Evolutionary conservation across 371 early-diverging fungal species (phyloP).

Genomic region (Apophysomyces ossiformis): DNA sequence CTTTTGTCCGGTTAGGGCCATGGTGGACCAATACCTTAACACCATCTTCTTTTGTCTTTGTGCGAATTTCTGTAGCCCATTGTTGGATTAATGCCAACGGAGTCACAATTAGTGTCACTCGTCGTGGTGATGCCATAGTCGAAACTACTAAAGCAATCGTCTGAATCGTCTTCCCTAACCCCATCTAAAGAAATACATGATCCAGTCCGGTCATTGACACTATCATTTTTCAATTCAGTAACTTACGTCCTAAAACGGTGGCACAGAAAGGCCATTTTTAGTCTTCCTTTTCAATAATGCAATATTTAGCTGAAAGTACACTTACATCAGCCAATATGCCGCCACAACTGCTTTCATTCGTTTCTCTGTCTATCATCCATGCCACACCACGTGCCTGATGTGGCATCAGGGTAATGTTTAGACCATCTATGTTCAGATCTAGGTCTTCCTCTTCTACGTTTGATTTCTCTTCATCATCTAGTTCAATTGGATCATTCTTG

Average conservation of each 20-base stretch:
- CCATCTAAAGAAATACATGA: constrained; percentile 57
- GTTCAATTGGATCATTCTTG: constrained; percentile 1
- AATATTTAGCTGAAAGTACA: background rate
- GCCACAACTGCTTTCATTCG: constrained; percentile 56
- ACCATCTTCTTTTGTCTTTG: constrained; percentile 49
- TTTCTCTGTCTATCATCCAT: constrained; percentile 57
- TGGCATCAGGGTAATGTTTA: constrained; percentile 37
- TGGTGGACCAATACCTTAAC: constrained; percentile 68
- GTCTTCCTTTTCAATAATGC: background rate
- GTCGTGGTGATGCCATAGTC: constrained; percentile 16
- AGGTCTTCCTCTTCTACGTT: constrained; percentile 21
- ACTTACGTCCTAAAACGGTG: constrained; percentile 30
- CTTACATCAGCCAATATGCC: constrained; percentile 81
- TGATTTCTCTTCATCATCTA: constrained; percentile 13
- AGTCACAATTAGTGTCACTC: constrained; percentile 67
- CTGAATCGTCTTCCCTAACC: constrained; percentile 91
- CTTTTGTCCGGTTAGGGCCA: constrained; percentile 47
- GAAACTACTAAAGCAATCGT: constrained; percentile 76
- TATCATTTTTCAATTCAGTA: background rate
- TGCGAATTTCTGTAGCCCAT: constrained; percentile 67
- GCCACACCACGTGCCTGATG: constrained; percentile 47
- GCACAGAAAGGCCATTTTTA: too few species aligned
- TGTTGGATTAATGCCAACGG: constrained; percentile 71
- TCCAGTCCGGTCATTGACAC: too few species aligned
- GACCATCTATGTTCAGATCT: constrained; percentile 33